Evolutionary conservation across 108 stramenopile species (phyloP).

Genomic region (Chaetoceros muelleri): DNA sequence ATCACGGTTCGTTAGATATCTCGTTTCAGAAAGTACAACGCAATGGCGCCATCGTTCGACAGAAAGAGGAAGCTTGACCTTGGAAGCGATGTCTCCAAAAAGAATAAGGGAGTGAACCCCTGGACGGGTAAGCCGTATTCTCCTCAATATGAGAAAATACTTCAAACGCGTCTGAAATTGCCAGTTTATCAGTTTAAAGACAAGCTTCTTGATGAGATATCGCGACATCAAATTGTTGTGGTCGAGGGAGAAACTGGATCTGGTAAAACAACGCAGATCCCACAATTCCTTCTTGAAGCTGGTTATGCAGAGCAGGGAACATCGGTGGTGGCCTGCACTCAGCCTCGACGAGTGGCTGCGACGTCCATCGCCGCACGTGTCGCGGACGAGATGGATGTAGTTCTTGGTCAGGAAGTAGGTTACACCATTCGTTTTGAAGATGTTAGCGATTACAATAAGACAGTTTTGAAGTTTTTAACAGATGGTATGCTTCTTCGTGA

Average conservation of each 20-base stretch:
- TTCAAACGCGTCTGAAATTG: conserved; percentile 75
- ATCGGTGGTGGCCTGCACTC: conserved; percentile 92
- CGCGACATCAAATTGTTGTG: conserved; percentile 87
- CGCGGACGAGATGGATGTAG: conserved; percentile 98
- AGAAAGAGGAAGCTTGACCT: conserved; percentile 7
- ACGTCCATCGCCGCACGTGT: conserved; percentile 96
- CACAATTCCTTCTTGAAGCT: conserved; percentile 89
- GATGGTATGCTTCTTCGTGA: conserved; percentile 92
- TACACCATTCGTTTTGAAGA: conserved; percentile 99
- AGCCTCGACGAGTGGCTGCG: conserved; percentile 98
- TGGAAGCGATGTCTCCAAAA: conserved; percentile 3
- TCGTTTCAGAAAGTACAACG: too few relatives aligned
- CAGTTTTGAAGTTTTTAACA: conserved; percentile 90
- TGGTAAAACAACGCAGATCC: conserved; percentile 94
- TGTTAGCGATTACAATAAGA: conserved; percentile 50
- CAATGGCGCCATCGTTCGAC: too few relatives aligned
- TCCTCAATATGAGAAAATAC: conserved; percentile 36
- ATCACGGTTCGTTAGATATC: too few relatives aligned
- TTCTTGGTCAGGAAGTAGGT: conserved; percentile 91
- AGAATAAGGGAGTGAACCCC: conserved; percentile 58
- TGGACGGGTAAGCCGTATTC: conserved; percentile 78
- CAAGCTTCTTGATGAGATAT: conserved; percentile 73
- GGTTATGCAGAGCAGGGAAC: conserved; percentile 57
- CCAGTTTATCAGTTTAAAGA: conserved; percentile 96
- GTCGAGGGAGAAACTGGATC: conserved; percentile 97